Percentiles rank a stretch among this genome's conserved stretches.
Conservation (phyloP, 1,284 basidiomycete genomes). For the Leccinum pallidistipes region DNA sequence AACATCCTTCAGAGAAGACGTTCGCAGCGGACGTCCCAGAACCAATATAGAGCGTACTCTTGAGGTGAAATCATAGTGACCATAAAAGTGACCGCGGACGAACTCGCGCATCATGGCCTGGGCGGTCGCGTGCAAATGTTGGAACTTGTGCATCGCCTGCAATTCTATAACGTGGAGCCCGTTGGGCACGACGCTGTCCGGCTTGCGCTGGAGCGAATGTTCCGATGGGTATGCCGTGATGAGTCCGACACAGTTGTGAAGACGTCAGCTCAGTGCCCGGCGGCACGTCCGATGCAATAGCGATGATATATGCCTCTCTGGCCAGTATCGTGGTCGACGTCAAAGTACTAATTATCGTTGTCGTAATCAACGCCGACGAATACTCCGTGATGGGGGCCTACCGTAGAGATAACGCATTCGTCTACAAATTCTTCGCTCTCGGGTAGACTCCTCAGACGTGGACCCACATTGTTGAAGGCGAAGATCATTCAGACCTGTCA, state of each 20-base stretch:
- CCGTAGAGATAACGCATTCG: no score
- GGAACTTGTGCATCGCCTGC: slow-evolving; percentile 94
- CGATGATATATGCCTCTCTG: slow-evolving; percentile 92
- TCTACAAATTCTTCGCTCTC: no score
- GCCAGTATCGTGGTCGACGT: slow-evolving; percentile 98
- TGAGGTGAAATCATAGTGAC: slow-evolving; percentile 93
- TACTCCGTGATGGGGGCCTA: no score
- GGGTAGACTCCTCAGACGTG: no score
- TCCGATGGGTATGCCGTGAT: slow-evolving; percentile 98
- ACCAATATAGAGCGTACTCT: slow-evolving; percentile 91
- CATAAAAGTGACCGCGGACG: slow-evolving; percentile 96
- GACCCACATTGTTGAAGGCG: no score
- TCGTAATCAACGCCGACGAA: slow-evolving; percentile 85
- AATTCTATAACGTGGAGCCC: slow-evolving; percentile 98
- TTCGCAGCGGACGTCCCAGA: slow-evolving; percentile 4
- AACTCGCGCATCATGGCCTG: slow-evolving; percentile 99
- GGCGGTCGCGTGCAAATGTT: slow-evolving; percentile 89
- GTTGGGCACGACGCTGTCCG: slow-evolving; percentile 98
- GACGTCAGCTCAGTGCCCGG: slow-evolving; percentile 94
- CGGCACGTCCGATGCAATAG: slow-evolving; percentile 96
- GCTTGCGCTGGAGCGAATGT: slow-evolving; percentile 95
- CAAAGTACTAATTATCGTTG: slow-evolving; percentile 99
- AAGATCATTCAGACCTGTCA: no score
- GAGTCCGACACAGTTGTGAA: slow-evolving; percentile 94
- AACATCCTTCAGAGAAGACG: slow-evolving; percentile 62